Percentiles rank a stretch among this genome's conserved stretches.
Evolutionary conservation across 345 rosid genomes (phyloP).

Genomic region (Bruguiera gymnorhiza): DNA sequence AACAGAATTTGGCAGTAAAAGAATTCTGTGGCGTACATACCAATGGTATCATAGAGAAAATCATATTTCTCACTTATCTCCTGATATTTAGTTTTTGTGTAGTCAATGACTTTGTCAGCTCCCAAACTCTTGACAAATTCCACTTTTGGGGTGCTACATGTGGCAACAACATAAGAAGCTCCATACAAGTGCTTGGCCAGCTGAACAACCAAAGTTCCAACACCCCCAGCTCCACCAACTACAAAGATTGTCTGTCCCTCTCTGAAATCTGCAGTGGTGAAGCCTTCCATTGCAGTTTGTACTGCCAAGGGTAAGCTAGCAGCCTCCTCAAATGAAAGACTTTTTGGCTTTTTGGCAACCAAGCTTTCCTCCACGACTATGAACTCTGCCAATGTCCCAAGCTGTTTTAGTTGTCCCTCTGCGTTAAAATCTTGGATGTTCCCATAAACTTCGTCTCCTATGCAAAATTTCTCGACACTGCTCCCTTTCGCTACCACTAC

Average conservation of each 20-base stretch:
- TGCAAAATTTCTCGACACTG: conserved; percentile 24
- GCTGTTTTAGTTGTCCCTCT: conserved; percentile 34
- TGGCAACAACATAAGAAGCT: conserved; percentile 45
- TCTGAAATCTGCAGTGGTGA: conserved; percentile 30
- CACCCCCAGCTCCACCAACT: conserved; percentile 50
- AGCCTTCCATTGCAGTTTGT: conserved; percentile 50
- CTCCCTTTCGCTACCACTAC: conserved; percentile 36
- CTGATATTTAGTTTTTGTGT: conserved; percentile 30
- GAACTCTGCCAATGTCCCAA: conserved; percentile 49
- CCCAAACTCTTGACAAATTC: conserved; percentile 41
- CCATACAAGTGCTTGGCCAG: conserved; percentile 40
- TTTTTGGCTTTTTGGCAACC: conserved; percentile 37
- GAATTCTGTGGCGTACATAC: conserved; percentile 6
- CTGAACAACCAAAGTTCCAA: conserved; percentile 45
- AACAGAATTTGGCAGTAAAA: too few relatives aligned
- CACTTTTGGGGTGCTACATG: conserved; percentile 40
- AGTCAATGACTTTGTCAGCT: conserved; percentile 40
- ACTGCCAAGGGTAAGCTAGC: conserved; percentile 50
- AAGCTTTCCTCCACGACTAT: conserved; percentile 39
- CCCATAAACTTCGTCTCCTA: conserved; percentile 45
- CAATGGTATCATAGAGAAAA: conserved; percentile 42
- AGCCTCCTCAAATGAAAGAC: conserved; percentile 46
- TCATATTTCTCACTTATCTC: conserved; percentile 40
- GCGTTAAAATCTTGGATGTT: conserved; percentile 46
- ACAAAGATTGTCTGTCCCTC: conserved; percentile 33